Conservation (phyloP, 2,329 filamentous ascomycete genomes). For the Lachnellula cervina region DNA sequence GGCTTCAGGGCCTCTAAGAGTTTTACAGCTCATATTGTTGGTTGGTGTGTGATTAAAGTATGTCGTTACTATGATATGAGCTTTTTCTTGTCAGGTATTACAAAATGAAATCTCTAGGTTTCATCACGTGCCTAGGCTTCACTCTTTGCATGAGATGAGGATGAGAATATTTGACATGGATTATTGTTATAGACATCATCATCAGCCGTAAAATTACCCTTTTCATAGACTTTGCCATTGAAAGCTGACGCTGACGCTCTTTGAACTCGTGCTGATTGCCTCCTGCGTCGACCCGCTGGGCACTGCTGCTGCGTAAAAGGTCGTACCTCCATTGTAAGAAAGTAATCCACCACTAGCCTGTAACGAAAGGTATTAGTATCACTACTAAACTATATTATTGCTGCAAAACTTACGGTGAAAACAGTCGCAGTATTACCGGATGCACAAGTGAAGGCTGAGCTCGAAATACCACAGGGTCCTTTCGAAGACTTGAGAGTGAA, state of each 20-base stretch:
- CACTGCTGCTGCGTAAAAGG: slow-evolving; percentile 31
- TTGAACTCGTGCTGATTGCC: slow-evolving; percentile 26
- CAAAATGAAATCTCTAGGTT: not conserved
- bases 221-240: slow-evolving; percentile 25
- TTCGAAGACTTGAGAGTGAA: slow-evolving; percentile 52
- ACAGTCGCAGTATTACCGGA: slow-evolving; percentile 38
- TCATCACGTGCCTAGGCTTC: not conserved
- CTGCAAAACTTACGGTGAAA: slow-evolving; percentile 30
- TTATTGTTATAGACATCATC: no score
- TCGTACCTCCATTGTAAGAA: slow-evolving; percentile 24
- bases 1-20: not conserved
- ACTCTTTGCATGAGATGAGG: not conserved
- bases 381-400: not conserved
- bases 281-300: slow-evolving; percentile 31
- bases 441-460: slow-evolving; percentile 51
- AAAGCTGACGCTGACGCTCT: slow-evolving; percentile 29
- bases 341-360: slow-evolving; percentile 17
- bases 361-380: slow-evolving; percentile 8
- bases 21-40: no score
- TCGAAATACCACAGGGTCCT: slow-evolving; percentile 52
- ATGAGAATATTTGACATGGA: not conserved
- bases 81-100: not conserved
- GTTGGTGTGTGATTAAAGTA: not conserved
- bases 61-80: not conserved
- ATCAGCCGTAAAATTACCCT: no score